These are phyloP conservation scores for Zangia roseola DNA, from an alignment of 768 basidiomycete species.

Conservation along the genomic window DNA sequence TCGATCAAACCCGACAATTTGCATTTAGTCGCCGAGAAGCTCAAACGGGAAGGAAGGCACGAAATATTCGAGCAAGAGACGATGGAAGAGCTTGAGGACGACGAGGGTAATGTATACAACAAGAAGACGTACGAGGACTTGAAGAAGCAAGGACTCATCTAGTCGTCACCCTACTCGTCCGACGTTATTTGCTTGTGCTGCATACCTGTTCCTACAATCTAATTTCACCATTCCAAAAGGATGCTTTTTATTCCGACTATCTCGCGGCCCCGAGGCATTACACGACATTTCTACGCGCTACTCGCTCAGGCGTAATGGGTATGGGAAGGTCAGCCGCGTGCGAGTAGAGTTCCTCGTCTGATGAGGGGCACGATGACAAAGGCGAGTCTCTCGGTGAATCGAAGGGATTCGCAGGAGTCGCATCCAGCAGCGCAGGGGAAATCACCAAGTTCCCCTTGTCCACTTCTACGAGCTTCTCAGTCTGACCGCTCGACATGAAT, in stretches of 20 bases:
- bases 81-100: slow-evolving; percentile 98
- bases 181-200: slow-evolving; percentile 3
- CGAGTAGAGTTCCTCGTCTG: slow-evolving; percentile 81
- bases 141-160: slow-evolving; percentile 93
- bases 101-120: slow-evolving; percentile 98
- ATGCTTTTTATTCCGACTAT: slow-evolving; percentile 1
- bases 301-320: slow-evolving; percentile 51
- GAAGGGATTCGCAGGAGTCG: slow-evolving; percentile 62
- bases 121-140: slow-evolving; percentile 97
- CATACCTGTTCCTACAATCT: slow-evolving; percentile 1
- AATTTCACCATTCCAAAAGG: neutral
- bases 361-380: slow-evolving; percentile 72
- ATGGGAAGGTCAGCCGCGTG: slow-evolving; percentile 69
- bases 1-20: neutral
- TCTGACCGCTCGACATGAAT: neutral
- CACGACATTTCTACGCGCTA: slow-evolving; percentile 2
- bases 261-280: slow-evolving; percentile 6
- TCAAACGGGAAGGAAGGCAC: slow-evolving; percentile 94
- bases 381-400: slow-evolving; percentile 66
- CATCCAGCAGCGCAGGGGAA: slow-evolving; percentile 43
- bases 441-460: slow-evolving; percentile 19
- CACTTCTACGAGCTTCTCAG: slow-evolving; percentile 12
- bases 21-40: slow-evolving; percentile 84
- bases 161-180: slow-evolving; percentile 7
- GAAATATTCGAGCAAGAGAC: slow-evolving; percentile 93